A percentile compares a stretch with the other conserved stretches of the same genome.
These are phyloP conservation scores for Phascolomyces articulosus DNA, from an alignment of 371 early-diverging fungal species.

Conservation along the genomic window DNA sequence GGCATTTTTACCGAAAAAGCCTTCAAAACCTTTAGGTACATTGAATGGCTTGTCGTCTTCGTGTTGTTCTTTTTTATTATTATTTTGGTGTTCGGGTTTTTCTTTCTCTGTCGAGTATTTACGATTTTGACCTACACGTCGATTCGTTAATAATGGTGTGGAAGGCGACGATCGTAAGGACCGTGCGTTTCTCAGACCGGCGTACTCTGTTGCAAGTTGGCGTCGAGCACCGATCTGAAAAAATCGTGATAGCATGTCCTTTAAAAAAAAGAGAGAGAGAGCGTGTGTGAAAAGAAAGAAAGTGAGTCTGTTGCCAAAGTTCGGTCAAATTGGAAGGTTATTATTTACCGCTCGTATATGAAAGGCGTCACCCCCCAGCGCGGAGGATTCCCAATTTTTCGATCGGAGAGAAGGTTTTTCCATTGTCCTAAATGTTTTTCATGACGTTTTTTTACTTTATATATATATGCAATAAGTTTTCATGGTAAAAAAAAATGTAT, in stretches of 20 bases:
- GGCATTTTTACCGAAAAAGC: conserved; percentile 37
- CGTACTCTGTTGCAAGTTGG: not conserved
- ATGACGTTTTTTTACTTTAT: too few species aligned
- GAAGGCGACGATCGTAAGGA: not conserved
- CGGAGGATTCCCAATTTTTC: too few species aligned
- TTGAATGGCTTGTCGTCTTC: conserved; percentile 25
- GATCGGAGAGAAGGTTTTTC: too few species aligned
- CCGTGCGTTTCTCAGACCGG: conserved; percentile 4
- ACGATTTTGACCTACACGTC: conserved; percentile 3
- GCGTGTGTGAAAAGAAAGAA: not conserved
- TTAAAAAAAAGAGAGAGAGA: not conserved
- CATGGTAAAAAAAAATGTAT: too few species aligned
- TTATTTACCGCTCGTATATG: not conserved
- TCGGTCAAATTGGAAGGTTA: not conserved
- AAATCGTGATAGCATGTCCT: conserved; percentile 14
- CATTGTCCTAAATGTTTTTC: too few species aligned
- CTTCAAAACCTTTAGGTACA: conserved; percentile 44
- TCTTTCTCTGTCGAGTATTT: conserved; percentile 13
- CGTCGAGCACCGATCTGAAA: conserved; percentile 5
- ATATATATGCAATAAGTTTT: too few species aligned
- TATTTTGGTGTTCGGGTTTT: conserved; percentile 11
- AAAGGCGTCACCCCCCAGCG: not conserved
- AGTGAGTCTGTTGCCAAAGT: too few species aligned
- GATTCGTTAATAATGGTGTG: not conserved
- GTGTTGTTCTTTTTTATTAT: conserved; percentile 27